A percentile compares a stretch with the other conserved stretches of the same genome.
Conservation (phyloP, 2,329 filamentous ascomycete genomes). For the Fusarium nurragi region DNA sequence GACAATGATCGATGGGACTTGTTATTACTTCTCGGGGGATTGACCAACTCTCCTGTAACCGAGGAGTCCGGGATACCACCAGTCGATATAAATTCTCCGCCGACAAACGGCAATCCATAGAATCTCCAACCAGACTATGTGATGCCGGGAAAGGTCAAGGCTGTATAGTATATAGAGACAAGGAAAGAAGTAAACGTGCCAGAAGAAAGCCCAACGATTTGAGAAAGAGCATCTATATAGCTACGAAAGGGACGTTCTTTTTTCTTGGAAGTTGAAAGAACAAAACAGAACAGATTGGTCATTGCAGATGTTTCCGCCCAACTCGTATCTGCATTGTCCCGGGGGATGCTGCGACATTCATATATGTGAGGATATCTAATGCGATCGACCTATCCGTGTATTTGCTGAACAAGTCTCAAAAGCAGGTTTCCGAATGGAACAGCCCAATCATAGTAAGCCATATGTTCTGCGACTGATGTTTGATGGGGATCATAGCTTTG, state of each 20-base stretch:
- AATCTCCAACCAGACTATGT: no score
- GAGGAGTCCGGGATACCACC: no score
- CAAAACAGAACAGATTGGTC: neutral
- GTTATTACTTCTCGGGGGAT: no score
- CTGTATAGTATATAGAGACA: neutral
- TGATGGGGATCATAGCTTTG: neutral
- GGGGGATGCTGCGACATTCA: neutral
- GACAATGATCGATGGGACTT: no score
- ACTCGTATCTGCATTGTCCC: neutral
- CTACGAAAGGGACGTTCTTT: neutral
- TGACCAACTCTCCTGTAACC: no score
- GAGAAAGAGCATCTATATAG: neutral
- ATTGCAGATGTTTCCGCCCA: neutral
- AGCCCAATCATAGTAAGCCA: neutral
- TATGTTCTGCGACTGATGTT: neutral
- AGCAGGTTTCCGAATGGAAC: no score
- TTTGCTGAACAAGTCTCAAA: neutral
- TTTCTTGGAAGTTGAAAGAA: neutral
- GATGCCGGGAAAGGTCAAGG: no score
- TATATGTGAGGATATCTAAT: neutral
- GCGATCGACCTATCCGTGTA: neutral
- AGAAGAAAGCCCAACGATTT: no score
- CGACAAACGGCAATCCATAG: no score
- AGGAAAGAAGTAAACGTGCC: neutral
- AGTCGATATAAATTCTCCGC: no score